Percentiles rank a stretch among this genome's conserved stretches.
These are phyloP conservation scores for Neofusicoccum parvum DNA, from an alignment of 2,329 filamentous ascomycete species.

Conservation along the genomic window DNA sequence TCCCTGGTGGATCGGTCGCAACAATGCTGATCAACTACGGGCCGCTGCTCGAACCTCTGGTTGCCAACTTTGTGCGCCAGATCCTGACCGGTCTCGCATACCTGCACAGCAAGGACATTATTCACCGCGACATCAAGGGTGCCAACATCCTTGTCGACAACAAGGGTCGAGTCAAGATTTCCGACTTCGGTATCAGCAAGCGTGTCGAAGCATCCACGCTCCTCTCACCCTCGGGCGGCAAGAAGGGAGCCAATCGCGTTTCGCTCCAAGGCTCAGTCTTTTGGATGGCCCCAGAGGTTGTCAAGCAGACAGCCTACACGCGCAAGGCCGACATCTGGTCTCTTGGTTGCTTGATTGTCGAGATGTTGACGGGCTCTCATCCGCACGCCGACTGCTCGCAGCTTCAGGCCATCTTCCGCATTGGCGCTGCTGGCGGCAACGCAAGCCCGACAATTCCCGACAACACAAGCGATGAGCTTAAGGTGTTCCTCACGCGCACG, in stretches of 20 bases:
- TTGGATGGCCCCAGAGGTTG: slow-evolving; percentile 99
- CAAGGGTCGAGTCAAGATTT: slow-evolving; percentile 98
- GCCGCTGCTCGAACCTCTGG: slow-evolving; percentile 86
- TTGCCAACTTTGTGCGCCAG: slow-evolving; percentile 94
- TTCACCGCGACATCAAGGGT: slow-evolving; percentile 98
- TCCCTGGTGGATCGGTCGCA: slow-evolving; percentile 94
- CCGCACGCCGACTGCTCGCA: slow-evolving; percentile 97
- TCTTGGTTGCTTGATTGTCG: slow-evolving; percentile 91
- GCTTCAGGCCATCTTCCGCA: slow-evolving; percentile 97
- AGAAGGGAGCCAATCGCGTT: slow-evolving; percentile 62
- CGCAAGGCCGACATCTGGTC: slow-evolving; percentile 99
- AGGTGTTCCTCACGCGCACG: slow-evolving; percentile 80
- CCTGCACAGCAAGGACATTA: slow-evolving; percentile 91
- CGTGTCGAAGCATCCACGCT: slow-evolving; percentile 92
- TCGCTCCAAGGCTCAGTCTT: slow-evolving; percentile 97
- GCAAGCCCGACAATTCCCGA: slow-evolving; percentile 88
- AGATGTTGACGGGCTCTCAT: slow-evolving; percentile 98
- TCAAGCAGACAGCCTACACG: slow-evolving; percentile 96
- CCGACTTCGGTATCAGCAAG: slow-evolving; percentile 98
- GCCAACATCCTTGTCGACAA: slow-evolving; percentile 99
- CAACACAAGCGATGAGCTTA: slow-evolving; percentile 79
- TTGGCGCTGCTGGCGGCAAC: slow-evolving; percentile 73
- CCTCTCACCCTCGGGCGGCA: slow-evolving; percentile 52
- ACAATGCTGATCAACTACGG: slow-evolving; percentile 99
- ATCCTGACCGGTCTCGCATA: slow-evolving; percentile 92